Evolutionary conservation across 208 protist species (phyloP).

Genomic region (Kentomonas sorsogonicus): DNA sequence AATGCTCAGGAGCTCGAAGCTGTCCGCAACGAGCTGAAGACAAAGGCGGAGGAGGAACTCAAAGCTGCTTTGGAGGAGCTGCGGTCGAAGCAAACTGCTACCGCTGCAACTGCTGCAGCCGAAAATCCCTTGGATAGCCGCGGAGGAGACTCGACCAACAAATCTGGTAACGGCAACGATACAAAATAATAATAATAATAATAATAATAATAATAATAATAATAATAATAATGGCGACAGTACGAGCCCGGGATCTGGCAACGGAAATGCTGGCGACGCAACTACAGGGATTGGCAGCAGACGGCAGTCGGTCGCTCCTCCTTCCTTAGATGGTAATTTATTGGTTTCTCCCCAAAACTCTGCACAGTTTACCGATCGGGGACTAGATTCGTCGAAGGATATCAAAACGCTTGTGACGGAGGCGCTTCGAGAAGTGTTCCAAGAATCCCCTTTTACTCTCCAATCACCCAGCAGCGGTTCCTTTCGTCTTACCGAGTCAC

Average conservation of each 20-base stretch:
- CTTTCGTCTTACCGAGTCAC: not conserved
- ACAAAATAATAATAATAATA: no score
- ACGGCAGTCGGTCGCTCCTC: constrained; percentile 7
- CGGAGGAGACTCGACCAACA: no score
- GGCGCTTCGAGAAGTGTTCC: constrained; percentile 55
- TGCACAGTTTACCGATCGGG: not conserved
- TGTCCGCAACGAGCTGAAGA: constrained; percentile 35
- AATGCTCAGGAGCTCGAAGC: constrained; percentile 36
- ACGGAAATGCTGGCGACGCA: not conserved
- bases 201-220: no score
- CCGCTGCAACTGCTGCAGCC: no score
- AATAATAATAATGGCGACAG: no score
- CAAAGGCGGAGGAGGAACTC: constrained; percentile 45
- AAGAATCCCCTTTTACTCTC: constrained; percentile 53
- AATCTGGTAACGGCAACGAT: no score
- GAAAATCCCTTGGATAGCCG: no score
- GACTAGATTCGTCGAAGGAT: constrained; percentile 15
- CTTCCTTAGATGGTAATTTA: constrained; percentile 19
- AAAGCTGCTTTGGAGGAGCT: constrained; percentile 43
- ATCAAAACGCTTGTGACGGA: constrained; percentile 63
- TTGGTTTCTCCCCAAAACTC: not conserved
- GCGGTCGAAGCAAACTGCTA: constrained; percentile 27
- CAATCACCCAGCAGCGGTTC: constrained; percentile 14
- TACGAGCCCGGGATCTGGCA: not conserved
- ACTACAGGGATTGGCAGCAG: not conserved